Evolutionary conservation across 1,139 yeast species (phyloP).

Genomic region (Petasospora fabianii): DNA sequence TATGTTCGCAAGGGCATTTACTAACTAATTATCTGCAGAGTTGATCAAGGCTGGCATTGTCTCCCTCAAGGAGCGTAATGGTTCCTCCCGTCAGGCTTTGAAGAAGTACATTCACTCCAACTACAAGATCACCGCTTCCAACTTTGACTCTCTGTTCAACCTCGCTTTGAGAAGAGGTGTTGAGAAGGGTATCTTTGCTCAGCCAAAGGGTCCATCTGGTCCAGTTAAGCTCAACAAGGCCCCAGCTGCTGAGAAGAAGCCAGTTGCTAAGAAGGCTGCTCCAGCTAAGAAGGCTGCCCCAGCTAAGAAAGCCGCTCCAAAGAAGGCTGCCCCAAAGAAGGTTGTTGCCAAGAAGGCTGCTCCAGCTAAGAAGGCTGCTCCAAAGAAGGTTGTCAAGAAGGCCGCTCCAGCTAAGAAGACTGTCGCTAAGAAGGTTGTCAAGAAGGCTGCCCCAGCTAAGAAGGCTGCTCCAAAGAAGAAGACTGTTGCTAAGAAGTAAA

Average conservation of each 20-base stretch:
- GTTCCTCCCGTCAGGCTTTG: conserved; percentile 78
- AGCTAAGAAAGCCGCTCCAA: conserved; percentile 23
- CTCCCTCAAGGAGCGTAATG: conserved; percentile 75
- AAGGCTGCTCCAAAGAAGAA: conserved; percentile 26
- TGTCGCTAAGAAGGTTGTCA: conserved; percentile 23
- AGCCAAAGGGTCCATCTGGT: conserved; percentile 73
- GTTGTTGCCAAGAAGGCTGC: conserved; percentile 26
- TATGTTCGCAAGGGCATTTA: background rate
- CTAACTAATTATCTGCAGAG: conserved; percentile 38
- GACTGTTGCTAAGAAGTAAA: conserved; percentile 15
- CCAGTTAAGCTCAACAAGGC: conserved; percentile 33
- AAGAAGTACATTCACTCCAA: conserved; percentile 68
- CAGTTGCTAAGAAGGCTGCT: conserved; percentile 26
- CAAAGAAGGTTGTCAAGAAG: conserved; percentile 24
- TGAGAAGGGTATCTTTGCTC: conserved; percentile 68
- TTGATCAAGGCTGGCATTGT: conserved; percentile 74
- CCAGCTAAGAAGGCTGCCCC: conserved; percentile 25
- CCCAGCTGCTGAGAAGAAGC: conserved; percentile 18
- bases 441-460: conserved; percentile 24
- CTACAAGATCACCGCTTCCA: conserved; percentile 53
- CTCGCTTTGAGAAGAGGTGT: conserved; percentile 80
- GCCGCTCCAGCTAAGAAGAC: conserved; percentile 26
- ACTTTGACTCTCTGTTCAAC: conserved; percentile 76
- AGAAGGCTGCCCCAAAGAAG: conserved; percentile 17
- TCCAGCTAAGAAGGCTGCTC: conserved; percentile 24